These are phyloP conservation scores for Blastobotrys parvus DNA, from an alignment of 805 yeast genomes.

Conservation along the genomic window DNA sequence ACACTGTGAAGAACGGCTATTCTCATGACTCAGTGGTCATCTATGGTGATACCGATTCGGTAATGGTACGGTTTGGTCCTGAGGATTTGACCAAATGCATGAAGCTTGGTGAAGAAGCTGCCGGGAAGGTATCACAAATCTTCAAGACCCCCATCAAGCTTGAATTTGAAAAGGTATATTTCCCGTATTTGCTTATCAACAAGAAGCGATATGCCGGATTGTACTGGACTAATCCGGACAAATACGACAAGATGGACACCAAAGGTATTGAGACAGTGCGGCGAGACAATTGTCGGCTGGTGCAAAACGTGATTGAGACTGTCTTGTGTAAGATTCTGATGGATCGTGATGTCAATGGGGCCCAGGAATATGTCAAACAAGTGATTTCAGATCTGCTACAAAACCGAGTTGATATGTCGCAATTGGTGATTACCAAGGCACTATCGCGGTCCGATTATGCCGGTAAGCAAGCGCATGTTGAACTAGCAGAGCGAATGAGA, in stretches of 20 bases:
- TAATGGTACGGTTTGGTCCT: slow-evolving; percentile 94
- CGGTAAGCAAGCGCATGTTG: slow-evolving; percentile 96
- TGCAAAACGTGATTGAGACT: slow-evolving; percentile 88
- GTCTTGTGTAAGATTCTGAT: slow-evolving; percentile 79
- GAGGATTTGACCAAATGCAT: slow-evolving; percentile 73
- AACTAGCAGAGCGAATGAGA: slow-evolving; percentile 89
- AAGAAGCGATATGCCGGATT: slow-evolving; percentile 96
- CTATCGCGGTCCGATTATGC: slow-evolving; percentile 84
- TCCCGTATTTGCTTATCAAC: slow-evolving; percentile 87
- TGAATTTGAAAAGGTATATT: slow-evolving; percentile 95
- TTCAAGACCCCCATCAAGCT: slow-evolving; percentile 84
- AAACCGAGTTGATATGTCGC: slow-evolving; percentile 86
- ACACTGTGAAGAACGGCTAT: slow-evolving; percentile 73
- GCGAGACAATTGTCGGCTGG: slow-evolving; percentile 93
- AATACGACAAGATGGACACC: slow-evolving; percentile 93
- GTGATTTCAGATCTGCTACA: slow-evolving; percentile 86
- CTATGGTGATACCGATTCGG: slow-evolving; percentile 99
- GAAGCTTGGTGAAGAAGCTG: slow-evolving; percentile 92
- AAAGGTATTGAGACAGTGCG: slow-evolving; percentile 98
- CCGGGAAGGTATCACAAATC: slow-evolving; percentile 67
- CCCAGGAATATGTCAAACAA: slow-evolving; percentile 74
- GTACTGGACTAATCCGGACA: slow-evolving; percentile 90
- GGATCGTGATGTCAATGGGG: slow-evolving; percentile 77
- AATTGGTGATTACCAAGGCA: slow-evolving; percentile 88
- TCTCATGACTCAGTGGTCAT: slow-evolving; percentile 82